Conservation (phyloP, 257 asterid species). For the Solanum bulbocastanum region DNA sequence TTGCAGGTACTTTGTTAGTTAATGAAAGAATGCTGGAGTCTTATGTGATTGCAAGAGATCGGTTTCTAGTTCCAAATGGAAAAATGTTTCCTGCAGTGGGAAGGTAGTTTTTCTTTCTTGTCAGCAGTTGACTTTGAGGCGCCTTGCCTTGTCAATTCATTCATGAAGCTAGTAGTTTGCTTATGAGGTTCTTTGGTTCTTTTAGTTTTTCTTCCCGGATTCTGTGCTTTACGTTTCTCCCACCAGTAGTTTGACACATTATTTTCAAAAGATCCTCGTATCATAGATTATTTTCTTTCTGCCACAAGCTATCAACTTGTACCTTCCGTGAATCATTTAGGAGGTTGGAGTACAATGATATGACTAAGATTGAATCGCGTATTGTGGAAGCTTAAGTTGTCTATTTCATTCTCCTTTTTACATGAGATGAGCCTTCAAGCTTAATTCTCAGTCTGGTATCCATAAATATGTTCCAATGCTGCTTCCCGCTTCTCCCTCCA, state of each 20-base stretch:
- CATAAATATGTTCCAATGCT: neutral
- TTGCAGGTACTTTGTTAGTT: slow-evolving; percentile 87
- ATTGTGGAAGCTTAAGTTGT: neutral
- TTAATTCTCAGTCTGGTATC: neutral
- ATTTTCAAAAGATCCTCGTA: neutral
- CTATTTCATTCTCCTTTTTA: neutral
- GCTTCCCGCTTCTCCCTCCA: neutral
- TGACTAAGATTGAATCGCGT: neutral
- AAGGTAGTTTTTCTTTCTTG: slow-evolving; percentile 33
- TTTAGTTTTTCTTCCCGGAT: neutral
- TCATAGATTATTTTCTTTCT: neutral
- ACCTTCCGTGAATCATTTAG: neutral
- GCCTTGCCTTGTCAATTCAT: neutral
- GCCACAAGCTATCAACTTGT: neutral
- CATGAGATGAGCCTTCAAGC: neutral
- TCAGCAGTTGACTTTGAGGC: neutral
- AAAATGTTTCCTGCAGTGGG: slow-evolving; percentile 94
- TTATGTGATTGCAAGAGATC: slow-evolving; percentile 93
- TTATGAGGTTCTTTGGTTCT: neutral
- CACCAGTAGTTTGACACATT: neutral
- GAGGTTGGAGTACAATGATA: neutral
- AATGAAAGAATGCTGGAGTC: slow-evolving; percentile 99
- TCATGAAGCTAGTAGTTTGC: neutral
- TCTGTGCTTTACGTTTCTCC: neutral
- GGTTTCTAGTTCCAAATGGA: slow-evolving; percentile 88